These are phyloP conservation scores for Didymella sp. DNA, from an alignment of 2,329 filamentous ascomycete genomes.

Conservation along the genomic window DNA sequence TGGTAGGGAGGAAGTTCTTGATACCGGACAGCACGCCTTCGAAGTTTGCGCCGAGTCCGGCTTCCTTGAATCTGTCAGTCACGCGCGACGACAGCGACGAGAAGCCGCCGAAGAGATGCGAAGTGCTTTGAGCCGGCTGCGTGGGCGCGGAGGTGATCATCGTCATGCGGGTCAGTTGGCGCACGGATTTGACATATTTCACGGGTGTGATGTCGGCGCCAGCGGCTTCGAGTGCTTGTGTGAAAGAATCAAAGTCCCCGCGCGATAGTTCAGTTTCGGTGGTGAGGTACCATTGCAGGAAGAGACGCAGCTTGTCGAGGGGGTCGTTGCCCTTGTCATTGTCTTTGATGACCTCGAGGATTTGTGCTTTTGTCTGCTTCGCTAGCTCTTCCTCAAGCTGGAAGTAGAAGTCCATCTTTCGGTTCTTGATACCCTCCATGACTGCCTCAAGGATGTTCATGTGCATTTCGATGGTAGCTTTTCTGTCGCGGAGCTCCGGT, in stretches of 20 bases:
- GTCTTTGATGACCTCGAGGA: constrained; percentile 85
- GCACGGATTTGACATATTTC: constrained; percentile 80
- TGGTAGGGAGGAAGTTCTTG: constrained; percentile 96
- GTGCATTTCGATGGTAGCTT: constrained; percentile 83
- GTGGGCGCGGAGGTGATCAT: constrained; percentile 88
- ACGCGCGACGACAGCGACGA: constrained; percentile 89
- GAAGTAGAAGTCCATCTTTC: constrained; percentile 95
- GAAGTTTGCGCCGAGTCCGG: constrained; percentile 84
- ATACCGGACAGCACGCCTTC: constrained; percentile 94
- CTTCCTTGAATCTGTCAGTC: constrained; percentile 92
- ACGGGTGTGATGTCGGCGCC: constrained; percentile 80
- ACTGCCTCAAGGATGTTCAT: constrained; percentile 94
- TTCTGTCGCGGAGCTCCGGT: constrained; percentile 90
- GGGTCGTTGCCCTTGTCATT: constrained; percentile 81
- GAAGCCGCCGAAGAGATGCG: constrained; percentile 90
- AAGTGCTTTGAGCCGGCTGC: constrained; percentile 68
- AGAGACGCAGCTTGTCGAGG: constrained; percentile 87
- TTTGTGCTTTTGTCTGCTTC: constrained; percentile 88
- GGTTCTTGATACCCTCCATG: constrained; percentile 85
- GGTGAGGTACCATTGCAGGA: constrained; percentile 91
- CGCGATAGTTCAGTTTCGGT: constrained; percentile 87
- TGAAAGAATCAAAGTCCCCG: constrained; percentile 83
- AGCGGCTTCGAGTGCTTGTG: constrained; percentile 77
- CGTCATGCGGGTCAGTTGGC: constrained; percentile 95
- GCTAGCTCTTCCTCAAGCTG: constrained; percentile 91